Base-by-base conservation (phyloP, 306 rosid species). In the Alnus rubra region DNA sequence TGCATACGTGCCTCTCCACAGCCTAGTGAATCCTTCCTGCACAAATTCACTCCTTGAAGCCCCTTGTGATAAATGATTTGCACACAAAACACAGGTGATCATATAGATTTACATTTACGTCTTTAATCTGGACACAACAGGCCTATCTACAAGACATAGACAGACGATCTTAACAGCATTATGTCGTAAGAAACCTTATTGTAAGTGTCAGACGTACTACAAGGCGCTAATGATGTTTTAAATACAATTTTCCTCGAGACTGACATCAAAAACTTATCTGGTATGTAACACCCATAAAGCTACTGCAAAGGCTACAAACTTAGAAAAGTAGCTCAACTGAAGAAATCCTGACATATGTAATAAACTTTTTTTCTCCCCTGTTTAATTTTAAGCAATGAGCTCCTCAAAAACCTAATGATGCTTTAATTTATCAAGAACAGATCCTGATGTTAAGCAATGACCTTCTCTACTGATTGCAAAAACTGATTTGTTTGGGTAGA, bases 1-100 rank as follows among this genome's bases (percentile, higher is more conserved):
- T 70, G 98, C 98, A 81, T 72, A 71, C 44, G 99, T 92, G 85
- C 99, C 99, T 84, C 98, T 92, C 99, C 99, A 95, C 84, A 95
- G 73, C 82, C 88, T 90, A 52, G 79, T 28, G 73, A 91, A 85
- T 51, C 99, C 99, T 86, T 95, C 99, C 98, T 95, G 98, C 97
- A 88, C 76, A 85, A 85, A 81, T 69, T 80, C 39, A 83, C 64
- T 71, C 88, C 88, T 82, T 81, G 84, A 85, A 78, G 74, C 84
- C 80, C 79, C 71, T 78, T 73, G 59, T 35, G 72, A 74, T 62
- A 80, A 75, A 79, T 31, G 48, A 79, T 73, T 84, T 72, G 50
- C 62, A 18, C 51, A 71, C 70, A 45, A 71, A 73, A 58, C 45
- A 68, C 5, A 73, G 37, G 35, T 60, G 64, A 56, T 47, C 30